Evolutionary conservation across 805 yeast genomes (phyloP).

Genomic region (Deakozyma indianensis): DNA sequence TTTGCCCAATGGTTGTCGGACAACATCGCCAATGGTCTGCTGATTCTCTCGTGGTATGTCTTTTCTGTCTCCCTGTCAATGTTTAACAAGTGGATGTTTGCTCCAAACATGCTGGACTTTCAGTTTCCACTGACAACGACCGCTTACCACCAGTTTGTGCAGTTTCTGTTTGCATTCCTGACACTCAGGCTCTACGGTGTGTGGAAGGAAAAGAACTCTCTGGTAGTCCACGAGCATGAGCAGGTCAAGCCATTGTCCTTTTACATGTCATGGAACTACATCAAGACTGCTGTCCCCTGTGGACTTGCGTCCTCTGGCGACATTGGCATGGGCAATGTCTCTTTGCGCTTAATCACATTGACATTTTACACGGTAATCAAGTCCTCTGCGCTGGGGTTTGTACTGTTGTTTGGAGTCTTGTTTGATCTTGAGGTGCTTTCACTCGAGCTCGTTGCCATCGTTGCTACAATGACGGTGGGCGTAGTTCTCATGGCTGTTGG

Average conservation of each 20-base stretch:
- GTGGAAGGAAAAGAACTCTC: conserved; percentile 3
- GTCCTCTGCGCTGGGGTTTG: conserved; percentile 79
- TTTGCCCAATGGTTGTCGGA: not conserved
- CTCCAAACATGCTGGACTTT: conserved; percentile 53
- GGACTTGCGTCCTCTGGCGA: conserved; percentile 84
- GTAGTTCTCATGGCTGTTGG: conserved; percentile 73
- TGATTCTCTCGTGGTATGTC: conserved; percentile 18
- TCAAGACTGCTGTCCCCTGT: conserved; percentile 60
- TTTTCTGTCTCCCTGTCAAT: conserved; percentile 25
- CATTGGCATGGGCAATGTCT: conserved; percentile 81
- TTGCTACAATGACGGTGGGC: conserved; percentile 65
- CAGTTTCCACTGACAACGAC: conserved; percentile 78
- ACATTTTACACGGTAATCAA: conserved; percentile 88
- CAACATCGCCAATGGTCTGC: not conserved
- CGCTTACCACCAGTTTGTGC: conserved; percentile 65
- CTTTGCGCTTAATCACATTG: conserved; percentile 64
- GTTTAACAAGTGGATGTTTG: conserved; percentile 97
- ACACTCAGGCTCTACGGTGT: conserved; percentile 25
- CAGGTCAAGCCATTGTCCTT: conserved; percentile 16
- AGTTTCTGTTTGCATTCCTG: conserved; percentile 37
- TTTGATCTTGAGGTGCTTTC: conserved; percentile 67
- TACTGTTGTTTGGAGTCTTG: conserved; percentile 70
- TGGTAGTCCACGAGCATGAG: conserved; percentile 11
- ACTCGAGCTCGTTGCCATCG: conserved; percentile 53
- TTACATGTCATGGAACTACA: conserved; percentile 13